Evolutionary conservation across 495 filamentous ascomycete genomes (phyloP).

Genomic region (Talaromyces proteolyticus): DNA sequence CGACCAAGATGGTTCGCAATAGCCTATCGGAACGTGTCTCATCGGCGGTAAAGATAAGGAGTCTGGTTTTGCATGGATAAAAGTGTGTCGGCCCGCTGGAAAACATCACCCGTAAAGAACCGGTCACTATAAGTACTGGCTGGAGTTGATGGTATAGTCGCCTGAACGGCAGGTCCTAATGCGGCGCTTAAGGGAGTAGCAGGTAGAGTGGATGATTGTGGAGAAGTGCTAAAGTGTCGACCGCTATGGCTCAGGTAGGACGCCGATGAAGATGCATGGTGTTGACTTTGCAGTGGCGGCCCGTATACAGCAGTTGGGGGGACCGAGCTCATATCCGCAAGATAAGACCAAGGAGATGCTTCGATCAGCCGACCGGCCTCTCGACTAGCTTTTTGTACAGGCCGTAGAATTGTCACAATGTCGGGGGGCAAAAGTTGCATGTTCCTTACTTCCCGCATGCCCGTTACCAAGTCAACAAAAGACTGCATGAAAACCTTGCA

Average conservation of each 20-base stretch:
- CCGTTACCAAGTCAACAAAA: conserved; percentile 66
- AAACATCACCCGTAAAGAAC: conserved; percentile 65
- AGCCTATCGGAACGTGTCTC: conserved; percentile 10
- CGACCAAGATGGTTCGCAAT: too few species aligned
- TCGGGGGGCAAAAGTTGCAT: conserved; percentile 61
- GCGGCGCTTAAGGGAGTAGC: conserved; percentile 77
- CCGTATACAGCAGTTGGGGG: conserved; percentile 28
- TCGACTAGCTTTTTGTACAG: conserved; percentile 69
- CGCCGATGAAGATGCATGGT: conserved; percentile 26
- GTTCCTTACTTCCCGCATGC: conserved; percentile 62
- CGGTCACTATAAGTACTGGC: conserved; percentile 59
- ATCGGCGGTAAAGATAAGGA: conserved; percentile 34
- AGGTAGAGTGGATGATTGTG: conserved; percentile 41
- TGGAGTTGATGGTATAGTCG: conserved; percentile 78
- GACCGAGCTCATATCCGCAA: conserved; percentile 31
- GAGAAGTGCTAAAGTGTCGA: conserved; percentile 22
- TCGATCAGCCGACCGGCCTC: conserved; percentile 70
- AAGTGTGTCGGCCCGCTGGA: conserved; percentile 67
- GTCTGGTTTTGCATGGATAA: conserved; percentile 51
- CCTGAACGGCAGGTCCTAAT: conserved; percentile 80
- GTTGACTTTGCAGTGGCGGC: conserved; percentile 31
- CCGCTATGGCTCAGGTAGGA: background rate
- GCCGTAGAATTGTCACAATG: conserved; percentile 63
- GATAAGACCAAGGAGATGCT: conserved; percentile 67
- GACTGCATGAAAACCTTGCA: conserved; percentile 72